phyloP scores from a whole-genome alignment of 345 rosid genomes.

The Hibiscus tridactylites region DNA sequence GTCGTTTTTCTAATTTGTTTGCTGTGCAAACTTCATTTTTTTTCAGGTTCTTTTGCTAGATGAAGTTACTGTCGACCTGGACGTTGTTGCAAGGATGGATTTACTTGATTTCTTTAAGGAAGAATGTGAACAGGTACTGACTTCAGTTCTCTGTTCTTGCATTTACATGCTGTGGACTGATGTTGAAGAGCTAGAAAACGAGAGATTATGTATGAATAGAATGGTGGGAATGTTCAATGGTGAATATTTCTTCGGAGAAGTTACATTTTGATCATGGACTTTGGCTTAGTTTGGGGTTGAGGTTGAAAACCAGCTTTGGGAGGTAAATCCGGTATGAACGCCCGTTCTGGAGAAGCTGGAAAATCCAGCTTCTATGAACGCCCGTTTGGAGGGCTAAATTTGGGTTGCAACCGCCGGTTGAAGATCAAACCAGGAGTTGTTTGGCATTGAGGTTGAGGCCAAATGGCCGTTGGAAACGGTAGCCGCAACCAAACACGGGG shows the following conservation, averaged over 20 bases:
- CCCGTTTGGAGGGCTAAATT: too few species aligned
- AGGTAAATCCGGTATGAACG: too few species aligned
- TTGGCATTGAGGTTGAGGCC: too few species aligned
- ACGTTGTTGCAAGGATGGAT: slow-evolving; percentile 92
- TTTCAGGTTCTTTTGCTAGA: slow-evolving; percentile 79
- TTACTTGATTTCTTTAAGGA: slow-evolving; percentile 82
- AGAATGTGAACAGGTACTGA: slow-evolving; percentile 73
- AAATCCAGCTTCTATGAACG: too few species aligned
- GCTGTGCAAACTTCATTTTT: background rate
- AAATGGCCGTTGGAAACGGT: too few species aligned
- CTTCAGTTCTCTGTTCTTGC: background rate
- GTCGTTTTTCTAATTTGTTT: background rate
- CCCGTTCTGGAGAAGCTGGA: too few species aligned
- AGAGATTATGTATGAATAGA: background rate
- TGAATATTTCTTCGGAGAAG: background rate
- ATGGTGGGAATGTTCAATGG: background rate
- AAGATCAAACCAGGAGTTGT: too few species aligned
- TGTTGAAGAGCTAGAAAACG: background rate
- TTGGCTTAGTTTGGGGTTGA: too few species aligned
- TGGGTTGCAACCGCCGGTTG: too few species aligned
- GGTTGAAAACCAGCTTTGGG: too few species aligned
- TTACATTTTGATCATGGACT: background rate
- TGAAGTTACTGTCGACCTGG: slow-evolving; percentile 93
- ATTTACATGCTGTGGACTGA: background rate
- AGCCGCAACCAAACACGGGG: too few species aligned